Percentiles rank a stretch among this genome's conserved stretches.
These are phyloP conservation scores for Ophiognomonia clavigignenti-juglandacearum DNA, from an alignment of 2,329 filamentous ascomycete species.

Conservation along the genomic window DNA sequence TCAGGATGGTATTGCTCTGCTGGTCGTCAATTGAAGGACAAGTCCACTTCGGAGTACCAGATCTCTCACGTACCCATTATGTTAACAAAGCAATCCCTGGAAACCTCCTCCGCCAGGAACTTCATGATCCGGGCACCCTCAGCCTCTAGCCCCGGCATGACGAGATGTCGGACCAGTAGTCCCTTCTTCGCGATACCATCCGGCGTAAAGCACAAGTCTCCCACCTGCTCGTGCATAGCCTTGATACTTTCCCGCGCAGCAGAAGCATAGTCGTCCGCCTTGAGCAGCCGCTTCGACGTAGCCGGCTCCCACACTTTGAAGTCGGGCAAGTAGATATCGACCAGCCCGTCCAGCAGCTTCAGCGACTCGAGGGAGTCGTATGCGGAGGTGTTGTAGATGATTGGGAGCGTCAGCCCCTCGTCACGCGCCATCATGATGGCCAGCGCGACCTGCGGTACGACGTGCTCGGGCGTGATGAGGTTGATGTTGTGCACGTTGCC, in stretches of 20 bases:
- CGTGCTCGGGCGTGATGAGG: conserved; percentile 79
- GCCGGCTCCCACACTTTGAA: conserved; percentile 74
- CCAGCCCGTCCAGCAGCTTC: conserved; percentile 67
- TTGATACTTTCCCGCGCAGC: conserved; percentile 72
- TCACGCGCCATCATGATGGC: conserved; percentile 70
- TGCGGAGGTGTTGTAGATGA: conserved; percentile 81
- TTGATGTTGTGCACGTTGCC: conserved; percentile 90
- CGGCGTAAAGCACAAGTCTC: conserved; percentile 74
- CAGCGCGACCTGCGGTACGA: conserved; percentile 76
- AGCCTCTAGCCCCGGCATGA: conserved; percentile 76
- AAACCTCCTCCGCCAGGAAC: conserved; percentile 70
- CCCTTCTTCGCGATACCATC: conserved; percentile 79
- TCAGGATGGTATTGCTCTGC: conserved; percentile 74
- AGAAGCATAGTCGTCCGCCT: conserved; percentile 70
- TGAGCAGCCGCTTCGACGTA: conserved; percentile 67
- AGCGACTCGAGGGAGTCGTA: conserved; percentile 74
- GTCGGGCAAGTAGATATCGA: conserved; percentile 84
- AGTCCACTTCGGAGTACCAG: not conserved
- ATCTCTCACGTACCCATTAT: conserved; percentile 53
- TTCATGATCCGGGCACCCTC: conserved; percentile 71
- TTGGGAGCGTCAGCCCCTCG: conserved; percentile 64
- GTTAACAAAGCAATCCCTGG: conserved; percentile 72
- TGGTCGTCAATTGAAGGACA: not conserved
- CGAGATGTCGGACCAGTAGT: conserved; percentile 70
- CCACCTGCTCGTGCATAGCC: conserved; percentile 76